phyloP scores from a whole-genome alignment of 306 rosid species.

The Ammopiptanthus mongolicus region DNA sequence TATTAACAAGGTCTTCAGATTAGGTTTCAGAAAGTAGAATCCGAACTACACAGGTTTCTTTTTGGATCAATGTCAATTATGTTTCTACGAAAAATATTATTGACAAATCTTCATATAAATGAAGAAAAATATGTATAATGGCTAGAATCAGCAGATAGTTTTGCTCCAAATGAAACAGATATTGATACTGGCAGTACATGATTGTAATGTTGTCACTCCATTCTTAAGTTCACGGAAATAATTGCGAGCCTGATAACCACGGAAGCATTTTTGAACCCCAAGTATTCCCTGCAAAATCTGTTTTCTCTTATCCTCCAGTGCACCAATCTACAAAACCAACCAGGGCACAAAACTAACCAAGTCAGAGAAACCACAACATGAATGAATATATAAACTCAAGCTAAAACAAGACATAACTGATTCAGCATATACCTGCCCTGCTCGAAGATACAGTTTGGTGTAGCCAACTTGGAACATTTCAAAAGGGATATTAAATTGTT shows the following conservation, averaged over 20 bases:
- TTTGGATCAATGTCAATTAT: not conserved
- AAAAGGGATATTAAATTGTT: conserved; percentile 58
- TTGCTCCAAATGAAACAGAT: conserved; percentile 15
- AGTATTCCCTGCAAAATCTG: conserved; percentile 53
- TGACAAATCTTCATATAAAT: conserved; percentile 7
- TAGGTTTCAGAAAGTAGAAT: not conserved
- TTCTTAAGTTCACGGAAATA: conserved; percentile 49
- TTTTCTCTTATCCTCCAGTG: conserved; percentile 67
- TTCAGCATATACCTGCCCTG: conserved; percentile 56
- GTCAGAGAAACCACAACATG: conserved; percentile 21
- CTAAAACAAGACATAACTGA: not conserved
- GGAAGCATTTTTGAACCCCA: conserved; percentile 70
- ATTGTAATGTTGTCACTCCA: conserved; percentile 44
- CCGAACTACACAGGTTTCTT: not conserved
- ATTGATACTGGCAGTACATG: conserved; percentile 51
- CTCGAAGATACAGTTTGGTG: conserved; percentile 72
- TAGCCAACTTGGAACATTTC: conserved; percentile 89
- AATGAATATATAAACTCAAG: conserved; percentile 16
- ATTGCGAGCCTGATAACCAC: conserved; percentile 59
- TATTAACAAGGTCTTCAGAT: not conserved
- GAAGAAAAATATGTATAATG: conserved; percentile 13
- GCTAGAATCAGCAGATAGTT: not conserved
- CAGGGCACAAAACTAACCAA: conserved; percentile 20
- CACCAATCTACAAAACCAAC: conserved; percentile 52
- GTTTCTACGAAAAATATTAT: not conserved